Percentiles rank a stretch among this genome's conserved stretches.
phyloP scores from a whole-genome alignment of 1,139 yeast species.

The Chernovozyma aurita region DNA sequence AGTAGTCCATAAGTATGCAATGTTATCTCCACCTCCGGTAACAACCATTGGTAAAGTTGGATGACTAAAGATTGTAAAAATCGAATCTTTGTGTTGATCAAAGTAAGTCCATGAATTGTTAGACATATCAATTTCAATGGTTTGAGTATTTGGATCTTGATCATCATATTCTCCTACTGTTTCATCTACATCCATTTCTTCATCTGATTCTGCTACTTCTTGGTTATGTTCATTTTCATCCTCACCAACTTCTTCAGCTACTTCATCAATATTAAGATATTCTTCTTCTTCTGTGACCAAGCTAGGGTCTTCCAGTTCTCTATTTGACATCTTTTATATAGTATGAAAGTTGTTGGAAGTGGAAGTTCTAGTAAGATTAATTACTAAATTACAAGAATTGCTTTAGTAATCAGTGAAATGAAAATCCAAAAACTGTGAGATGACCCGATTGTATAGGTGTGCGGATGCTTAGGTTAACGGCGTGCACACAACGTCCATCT shows the following conservation, averaged over 20 bases:
- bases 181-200: slow-evolving; percentile 23
- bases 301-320: slow-evolving; percentile 7
- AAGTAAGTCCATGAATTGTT: slow-evolving; percentile 88
- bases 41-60: slow-evolving; percentile 76
- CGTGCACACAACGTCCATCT: no score
- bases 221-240: slow-evolving; percentile 34
- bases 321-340: slow-evolving; percentile 1
- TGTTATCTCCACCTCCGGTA: slow-evolving; percentile 88
- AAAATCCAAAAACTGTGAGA: no score
- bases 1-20: slow-evolving; percentile 88
- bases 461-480: no score
- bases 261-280: slow-evolving; percentile 52
- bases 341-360: background rate
- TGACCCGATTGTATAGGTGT: no score
- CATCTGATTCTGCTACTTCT: slow-evolving; percentile 36
- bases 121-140: slow-evolving; percentile 60
- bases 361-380: no score
- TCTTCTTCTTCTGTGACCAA: slow-evolving; percentile 39
- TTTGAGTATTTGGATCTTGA: slow-evolving; percentile 24
- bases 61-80: slow-evolving; percentile 73
- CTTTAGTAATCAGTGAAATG: no score
- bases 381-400: no score
- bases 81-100: slow-evolving; percentile 82
- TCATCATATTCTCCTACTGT: slow-evolving; percentile 27
- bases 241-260: slow-evolving; percentile 52